Conservation (phyloP, 163 green algal species). For the Smithsoniella earleae region DNA sequence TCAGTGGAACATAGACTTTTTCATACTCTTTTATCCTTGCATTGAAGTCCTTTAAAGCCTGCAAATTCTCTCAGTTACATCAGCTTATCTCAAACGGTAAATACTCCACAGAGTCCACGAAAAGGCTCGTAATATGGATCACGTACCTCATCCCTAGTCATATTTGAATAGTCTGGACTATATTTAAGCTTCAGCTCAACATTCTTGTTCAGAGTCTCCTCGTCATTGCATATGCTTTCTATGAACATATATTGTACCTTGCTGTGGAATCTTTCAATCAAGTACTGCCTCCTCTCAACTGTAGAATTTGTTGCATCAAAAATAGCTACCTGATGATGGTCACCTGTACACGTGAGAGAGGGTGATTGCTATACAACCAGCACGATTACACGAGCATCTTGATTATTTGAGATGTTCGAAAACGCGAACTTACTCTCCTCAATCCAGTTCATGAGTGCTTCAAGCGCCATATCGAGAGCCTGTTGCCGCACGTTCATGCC, state of each 20-base stretch:
- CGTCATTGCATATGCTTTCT: conserved; percentile 89
- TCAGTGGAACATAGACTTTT: conserved; percentile 79
- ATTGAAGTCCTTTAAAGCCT: conserved; percentile 71
- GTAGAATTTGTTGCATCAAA: conserved; percentile 96
- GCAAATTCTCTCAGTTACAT: no score
- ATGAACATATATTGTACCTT: conserved; percentile 89
- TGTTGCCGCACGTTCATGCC: conserved; percentile 55
- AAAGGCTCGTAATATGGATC: neutral
- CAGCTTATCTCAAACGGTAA: no score
- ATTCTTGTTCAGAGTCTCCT: conserved; percentile 74
- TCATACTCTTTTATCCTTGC: conserved; percentile 75
- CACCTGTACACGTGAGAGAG: conserved; percentile 34
- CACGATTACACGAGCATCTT: no score
- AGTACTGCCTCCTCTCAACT: conserved; percentile 54
- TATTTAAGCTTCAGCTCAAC: conserved; percentile 86
- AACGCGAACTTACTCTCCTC: conserved; percentile 19
- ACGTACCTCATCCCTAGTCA: conserved; percentile 51
- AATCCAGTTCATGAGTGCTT: conserved; percentile 76
- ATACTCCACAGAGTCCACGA: no score
- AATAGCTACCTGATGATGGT: conserved; percentile 75
- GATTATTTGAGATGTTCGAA: no score
- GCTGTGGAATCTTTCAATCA: conserved; percentile 62
- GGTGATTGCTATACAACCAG: no score
- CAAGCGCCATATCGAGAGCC: conserved; percentile 60
- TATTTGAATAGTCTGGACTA: conserved; percentile 74